A percentile compares a stretch with the other conserved stretches of the same genome.
Evolutionary conservation across 2,329 filamentous ascomycete genomes (phyloP).

Genomic region (Trichoderma breve): DNA sequence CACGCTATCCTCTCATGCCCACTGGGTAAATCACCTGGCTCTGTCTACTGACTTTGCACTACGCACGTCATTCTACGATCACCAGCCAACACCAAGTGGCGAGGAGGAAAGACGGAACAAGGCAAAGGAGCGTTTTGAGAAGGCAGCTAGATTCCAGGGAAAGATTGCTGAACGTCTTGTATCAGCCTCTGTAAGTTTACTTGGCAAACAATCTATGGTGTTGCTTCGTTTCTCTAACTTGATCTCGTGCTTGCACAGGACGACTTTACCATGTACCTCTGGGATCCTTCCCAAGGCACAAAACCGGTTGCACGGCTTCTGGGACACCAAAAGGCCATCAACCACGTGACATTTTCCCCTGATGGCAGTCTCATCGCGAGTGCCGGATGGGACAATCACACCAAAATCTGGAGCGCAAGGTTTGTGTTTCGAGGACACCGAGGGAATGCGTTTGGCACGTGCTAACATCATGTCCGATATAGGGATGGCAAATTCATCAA

Average conservation of each 20-base stretch:
- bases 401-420: slow-evolving; percentile 83
- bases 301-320: slow-evolving; percentile 86
- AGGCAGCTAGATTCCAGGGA: slow-evolving; percentile 74
- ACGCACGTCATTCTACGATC: slow-evolving; percentile 82
- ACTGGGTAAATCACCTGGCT: slow-evolving; percentile 94
- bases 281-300: slow-evolving; percentile 74
- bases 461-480: slow-evolving; percentile 21
- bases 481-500: slow-evolving; percentile 75
- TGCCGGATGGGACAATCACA: slow-evolving; percentile 89
- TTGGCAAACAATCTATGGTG: neutral
- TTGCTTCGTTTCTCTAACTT: neutral
- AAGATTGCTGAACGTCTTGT: slow-evolving; percentile 80
- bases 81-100: slow-evolving; percentile 65
- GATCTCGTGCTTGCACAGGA: slow-evolving; percentile 44
- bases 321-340: slow-evolving; percentile 97
- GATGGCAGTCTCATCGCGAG: slow-evolving; percentile 86
- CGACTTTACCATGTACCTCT: slow-evolving; percentile 95
- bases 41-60: slow-evolving; percentile 90
- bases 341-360: slow-evolving; percentile 91
- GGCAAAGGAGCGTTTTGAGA: slow-evolving; percentile 80
- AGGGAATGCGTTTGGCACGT: neutral
- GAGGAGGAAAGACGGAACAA: slow-evolving; percentile 70
- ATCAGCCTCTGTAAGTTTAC: slow-evolving; percentile 62
- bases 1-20: slow-evolving; percentile 77
- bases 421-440: slow-evolving; percentile 39